phyloP scores from a whole-genome alignment of 768 basidiomycete species.

The Inosperma sp. region DNA sequence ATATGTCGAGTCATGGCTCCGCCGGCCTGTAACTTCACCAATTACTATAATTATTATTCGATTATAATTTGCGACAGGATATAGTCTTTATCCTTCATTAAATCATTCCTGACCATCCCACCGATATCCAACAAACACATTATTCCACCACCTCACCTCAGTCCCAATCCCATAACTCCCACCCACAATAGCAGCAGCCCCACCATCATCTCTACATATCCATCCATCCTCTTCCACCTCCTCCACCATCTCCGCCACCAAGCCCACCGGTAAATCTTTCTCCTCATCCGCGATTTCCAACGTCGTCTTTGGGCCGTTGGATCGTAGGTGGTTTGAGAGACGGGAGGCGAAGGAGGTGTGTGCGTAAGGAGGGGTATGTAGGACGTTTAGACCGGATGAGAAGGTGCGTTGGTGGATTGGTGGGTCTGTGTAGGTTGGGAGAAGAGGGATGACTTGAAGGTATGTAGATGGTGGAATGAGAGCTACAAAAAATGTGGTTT shows the following conservation, averaged over 20 bases:
- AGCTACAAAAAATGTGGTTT: conserved; percentile 44
- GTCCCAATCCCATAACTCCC: conserved; percentile 45
- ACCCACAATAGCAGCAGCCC: conserved; percentile 35
- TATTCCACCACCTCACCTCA: conserved; percentile 70
- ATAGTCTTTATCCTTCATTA: no score
- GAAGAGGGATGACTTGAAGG: conserved; percentile 64
- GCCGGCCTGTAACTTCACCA: no score
- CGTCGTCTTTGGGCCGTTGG: conserved; percentile 51
- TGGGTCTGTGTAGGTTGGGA: conserved; percentile 62
- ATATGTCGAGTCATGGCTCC: no score
- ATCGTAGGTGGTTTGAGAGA: conserved; percentile 49
- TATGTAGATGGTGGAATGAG: conserved; percentile 88
- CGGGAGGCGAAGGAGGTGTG: conserved; percentile 65
- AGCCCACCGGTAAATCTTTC: conserved; percentile 55
- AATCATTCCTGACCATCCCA: conserved; percentile 67
- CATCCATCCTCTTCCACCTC: conserved; percentile 67
- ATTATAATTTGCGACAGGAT: no score
- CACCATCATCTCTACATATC: conserved; percentile 72
- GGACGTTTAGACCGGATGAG: conserved; percentile 67
- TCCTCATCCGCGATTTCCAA: conserved; percentile 56
- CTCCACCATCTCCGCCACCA: conserved; percentile 74
- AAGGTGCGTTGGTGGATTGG: conserved; percentile 66
- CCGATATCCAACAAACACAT: conserved; percentile 59
- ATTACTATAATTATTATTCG: no score
- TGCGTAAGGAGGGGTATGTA: conserved; percentile 79